Evolutionary conservation across 768 basidiomycete species (phyloP), one percentile per base, ranked within the genome.

Genomic region (Porphyrellus cyaneotinctus): DNA sequence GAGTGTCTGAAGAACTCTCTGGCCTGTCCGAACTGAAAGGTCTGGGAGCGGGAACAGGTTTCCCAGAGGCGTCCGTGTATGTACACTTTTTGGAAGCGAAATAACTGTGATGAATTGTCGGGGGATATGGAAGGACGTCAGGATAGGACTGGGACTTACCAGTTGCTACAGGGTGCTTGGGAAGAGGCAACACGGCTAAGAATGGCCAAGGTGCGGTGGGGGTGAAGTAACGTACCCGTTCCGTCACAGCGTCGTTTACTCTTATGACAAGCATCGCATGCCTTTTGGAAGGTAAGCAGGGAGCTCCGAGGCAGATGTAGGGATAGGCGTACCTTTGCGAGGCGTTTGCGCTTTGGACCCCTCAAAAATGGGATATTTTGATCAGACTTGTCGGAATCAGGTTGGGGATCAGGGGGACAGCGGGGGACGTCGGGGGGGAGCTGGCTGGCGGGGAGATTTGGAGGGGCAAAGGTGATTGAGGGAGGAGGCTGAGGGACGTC

Each of bases 191-290:
- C 8, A 53, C 7, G 43, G 26, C 31, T 58, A 46, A 51, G 39
- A 18, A 49, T 35, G 46, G 42, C 22, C 32, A 50, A 55, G 43
- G 53, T 17, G 51, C 35, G 22, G 47, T 42, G 30, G 22, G 36
- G 42, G 18, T 26, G 44, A 30, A 49, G 42, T 51, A 45, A 74
- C 82, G 53, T 55, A 85, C 87, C 83, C 55, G 85, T 88, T 30
- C 88, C 88, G 70, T 90, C 88, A 70, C 88, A 91, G 43, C 88
- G 81, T 23, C 89, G 81, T 65, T 91, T 91, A 71, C 83, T 85
- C 68, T 87, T 88, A 66, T 91, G 90, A 66, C 89, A 91, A 48
- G 86, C 84, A 69, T 89, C 86, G 70, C 89, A 91, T 44, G 89
- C 78, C 78, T 80, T 52, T 31, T n/a, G 43, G 45, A 43, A 30